These are phyloP conservation scores for Globisporangium viniferum DNA, from an alignment of 352 stramenopile species.

Conservation along the genomic window DNA sequence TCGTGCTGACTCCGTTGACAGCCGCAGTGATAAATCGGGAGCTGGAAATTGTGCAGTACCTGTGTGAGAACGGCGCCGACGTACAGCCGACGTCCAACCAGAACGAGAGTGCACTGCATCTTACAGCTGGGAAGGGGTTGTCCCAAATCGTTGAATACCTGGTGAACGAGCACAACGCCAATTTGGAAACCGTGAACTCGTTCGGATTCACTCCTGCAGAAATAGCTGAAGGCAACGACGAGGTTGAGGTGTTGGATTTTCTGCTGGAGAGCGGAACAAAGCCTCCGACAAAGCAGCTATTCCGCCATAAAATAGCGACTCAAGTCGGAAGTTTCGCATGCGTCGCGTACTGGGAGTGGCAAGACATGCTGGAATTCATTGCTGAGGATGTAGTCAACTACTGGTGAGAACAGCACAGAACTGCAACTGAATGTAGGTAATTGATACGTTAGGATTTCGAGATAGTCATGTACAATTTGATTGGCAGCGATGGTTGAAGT, in stretches of 20 bases:
- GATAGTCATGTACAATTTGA: too few species aligned
- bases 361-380: too few species aligned
- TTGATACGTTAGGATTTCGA: too few species aligned
- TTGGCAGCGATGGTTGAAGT: too few species aligned
- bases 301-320: not conserved
- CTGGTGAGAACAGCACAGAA: too few species aligned
- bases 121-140: not conserved
- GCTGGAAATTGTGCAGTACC: conserved; percentile 25
- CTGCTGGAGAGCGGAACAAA: not conserved
- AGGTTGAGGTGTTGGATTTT: not conserved
- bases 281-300: not conserved
- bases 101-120: not conserved
- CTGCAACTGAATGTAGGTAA: too few species aligned
- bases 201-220: not conserved
- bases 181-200: not conserved
- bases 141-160: not conserved
- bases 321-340: not conserved
- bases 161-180: not conserved
- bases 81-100: not conserved
- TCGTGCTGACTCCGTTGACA: conserved; percentile 25
- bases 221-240: not conserved
- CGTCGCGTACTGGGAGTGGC: not conserved
- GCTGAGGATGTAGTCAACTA: too few species aligned
- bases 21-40: conserved; percentile 23
- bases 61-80: conserved; percentile 19